Percentiles rank a stretch among this genome's conserved stretches.
Conservation (phyloP, 352 stramenopile species). For the Phytophthora capsici region DNA sequence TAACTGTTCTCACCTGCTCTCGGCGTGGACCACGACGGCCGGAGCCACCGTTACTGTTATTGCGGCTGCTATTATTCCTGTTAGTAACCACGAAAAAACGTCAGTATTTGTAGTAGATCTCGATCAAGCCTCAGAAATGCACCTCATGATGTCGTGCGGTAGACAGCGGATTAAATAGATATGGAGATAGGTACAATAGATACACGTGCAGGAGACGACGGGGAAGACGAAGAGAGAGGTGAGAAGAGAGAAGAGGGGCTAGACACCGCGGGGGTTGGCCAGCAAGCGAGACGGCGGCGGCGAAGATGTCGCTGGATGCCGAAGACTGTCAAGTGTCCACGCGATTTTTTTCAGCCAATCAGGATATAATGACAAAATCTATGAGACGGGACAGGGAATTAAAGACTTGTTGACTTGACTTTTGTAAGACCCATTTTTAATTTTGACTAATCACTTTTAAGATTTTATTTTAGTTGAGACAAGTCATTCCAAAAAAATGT, state of each 20-base stretch:
- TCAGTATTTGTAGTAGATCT: slow-evolving; percentile 3
- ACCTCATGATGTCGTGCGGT: slow-evolving; percentile 50
- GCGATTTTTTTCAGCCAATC: too few relatives aligned
- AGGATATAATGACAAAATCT: too few relatives aligned
- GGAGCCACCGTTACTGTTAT: slow-evolving; percentile 33
- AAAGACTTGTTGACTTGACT: too few relatives aligned
- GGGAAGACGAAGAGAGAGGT: slow-evolving; percentile 3
- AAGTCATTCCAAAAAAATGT: background rate
- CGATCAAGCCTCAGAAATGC: slow-evolving; percentile 11
- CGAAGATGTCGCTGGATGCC: slow-evolving; percentile 27
- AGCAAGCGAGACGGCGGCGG: slow-evolving; percentile 17
- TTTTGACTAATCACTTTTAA: too few relatives aligned
- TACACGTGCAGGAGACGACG: slow-evolving; percentile 25
- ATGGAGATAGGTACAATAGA: slow-evolving; percentile 34
- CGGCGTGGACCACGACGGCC: slow-evolving; percentile 40
- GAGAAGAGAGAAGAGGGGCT: background rate
- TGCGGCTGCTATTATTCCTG: slow-evolving; percentile 40
- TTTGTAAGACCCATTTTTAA: too few relatives aligned
- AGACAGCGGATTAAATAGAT: slow-evolving; percentile 42
- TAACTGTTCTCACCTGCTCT: slow-evolving; percentile 37
- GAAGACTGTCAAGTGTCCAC: slow-evolving; percentile 34
- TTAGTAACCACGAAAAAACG: background rate
- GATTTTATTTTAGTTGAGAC: too few relatives aligned
- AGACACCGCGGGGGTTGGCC: slow-evolving; percentile 7
- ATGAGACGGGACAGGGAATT: too few relatives aligned